Evolutionary conservation across 2,329 filamentous ascomycete genomes (phyloP), one percentile per base, ranked within the genome.

Genomic region (Didymella glomerata): DNA sequence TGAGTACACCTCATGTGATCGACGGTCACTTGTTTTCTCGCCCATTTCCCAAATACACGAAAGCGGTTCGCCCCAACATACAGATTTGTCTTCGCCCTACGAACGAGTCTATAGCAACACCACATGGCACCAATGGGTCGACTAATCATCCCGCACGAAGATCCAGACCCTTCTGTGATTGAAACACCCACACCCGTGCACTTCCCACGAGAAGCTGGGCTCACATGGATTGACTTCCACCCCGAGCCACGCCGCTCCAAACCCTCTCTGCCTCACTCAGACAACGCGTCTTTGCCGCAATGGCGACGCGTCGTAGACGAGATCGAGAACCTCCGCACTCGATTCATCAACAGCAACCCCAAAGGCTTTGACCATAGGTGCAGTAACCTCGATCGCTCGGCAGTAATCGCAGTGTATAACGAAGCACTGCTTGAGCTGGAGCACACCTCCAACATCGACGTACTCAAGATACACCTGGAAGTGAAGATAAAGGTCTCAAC

Each of bases 361-460:
- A 3, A 16, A 14, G 22, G 16, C 10, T 48, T 30, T 1, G 46
- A 60, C 34, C 3, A 44, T 1, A 38, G 25, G 7, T 64, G 59
- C 40, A 48, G 24, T 44, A 32, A 18, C 14, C 9, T 54, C 40
- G 60, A 63, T 8, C 63, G 63, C 11, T 45, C 52, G 2, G 48
- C 61, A 1, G 59, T 61, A 1, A 52, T 65, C 18, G 41, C 40
- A 4, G 27, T 67, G n/a, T 65, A 64, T 28, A n/a, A 46, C 1
- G 32, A 61, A 42, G 65, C 61, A 0, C 42, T 67, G 2, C 3
- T 11, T 2, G 50, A 5, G 34, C 51, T 58, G 11, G 44, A 44
- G 24, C 41, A 50, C 7, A 24, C 13, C 13, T 18, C 40, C 2
- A 11, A 30, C 1, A 7, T 28, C 0, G 41, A 51, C 16, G 53